Base-by-base conservation (phyloP, 345 rosid species). In the Populus simonii region DNA sequence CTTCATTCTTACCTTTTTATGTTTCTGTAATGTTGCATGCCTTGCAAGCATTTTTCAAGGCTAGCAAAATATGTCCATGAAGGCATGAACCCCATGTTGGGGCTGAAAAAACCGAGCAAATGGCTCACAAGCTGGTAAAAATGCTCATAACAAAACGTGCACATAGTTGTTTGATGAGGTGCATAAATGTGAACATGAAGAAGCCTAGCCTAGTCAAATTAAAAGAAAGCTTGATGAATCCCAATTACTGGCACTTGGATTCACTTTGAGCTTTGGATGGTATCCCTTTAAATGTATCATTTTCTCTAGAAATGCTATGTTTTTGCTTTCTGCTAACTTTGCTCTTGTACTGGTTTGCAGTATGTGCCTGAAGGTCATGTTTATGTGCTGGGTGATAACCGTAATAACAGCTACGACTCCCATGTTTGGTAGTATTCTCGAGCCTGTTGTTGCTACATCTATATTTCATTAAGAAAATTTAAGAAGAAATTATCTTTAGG, bases 301-400 rank as follows among this genome's bases (percentile, higher is more conserved):
- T 16, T 41, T 66, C 6, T 35, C 16, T 20, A 15, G 8, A 23
- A 51, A 66, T 71, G 3, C 33, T 31, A 3, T 25, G 36, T 31
- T 51, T 1, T 3, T 29, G 62, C 31, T 45, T 43, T 16, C 43
- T 45, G 17, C n/a, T 23, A 23, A 74, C 22, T 65, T 38, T 23
- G 27, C 27, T 33, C 45, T 45, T 75, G 43, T 65, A 6, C 25
- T 79, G 61, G 53, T 22, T 76, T 82, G 80, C 85, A 85, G 85
- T 75, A 38, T 77, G 84, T 85, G 69, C 85, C 88, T 4, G 23
- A 13, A 63, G 88, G 66, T 63, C 80, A 82, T 82, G 76, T 85
- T 70, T 82, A 67, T 45, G 80, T 85, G 73, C 55, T 85, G 82
- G 86, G 86, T 23, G 88, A 83, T 75, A 83, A 86, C 73, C 83